These are phyloP conservation scores for Xylaria sp. DNA, from an alignment of 2,329 filamentous ascomycete genomes.

Conservation along the genomic window DNA sequence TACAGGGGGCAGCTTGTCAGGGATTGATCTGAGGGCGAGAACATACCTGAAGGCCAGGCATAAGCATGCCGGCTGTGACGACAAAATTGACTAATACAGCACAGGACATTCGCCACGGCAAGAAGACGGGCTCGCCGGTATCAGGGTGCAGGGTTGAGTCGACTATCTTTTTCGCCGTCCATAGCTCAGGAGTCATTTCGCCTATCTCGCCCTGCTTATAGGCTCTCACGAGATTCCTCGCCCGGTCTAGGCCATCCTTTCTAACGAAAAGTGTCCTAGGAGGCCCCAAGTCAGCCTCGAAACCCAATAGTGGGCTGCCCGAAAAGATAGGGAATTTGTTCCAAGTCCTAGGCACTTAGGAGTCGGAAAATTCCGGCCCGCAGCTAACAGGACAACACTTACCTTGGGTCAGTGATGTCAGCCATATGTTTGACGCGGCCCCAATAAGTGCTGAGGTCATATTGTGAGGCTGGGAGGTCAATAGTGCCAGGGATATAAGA, in stretches of 20 bases:
- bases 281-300: neutral
- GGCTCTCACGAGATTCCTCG: conserved; percentile 77
- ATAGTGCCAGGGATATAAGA: conserved; percentile 67
- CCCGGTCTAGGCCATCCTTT: conserved; percentile 76
- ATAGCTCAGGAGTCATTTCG: conserved; percentile 87
- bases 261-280: conserved; percentile 86
- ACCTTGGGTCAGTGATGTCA: conserved; percentile 93
- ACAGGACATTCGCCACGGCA: conserved; percentile 96
- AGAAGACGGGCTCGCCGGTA: conserved; percentile 86
- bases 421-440: conserved; percentile 89
- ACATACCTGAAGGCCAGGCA: conserved; percentile 76
- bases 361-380: neutral
- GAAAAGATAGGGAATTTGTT: neutral
- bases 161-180: conserved; percentile 94
- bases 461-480: conserved; percentile 87
- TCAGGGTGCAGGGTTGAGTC: conserved; percentile 98
- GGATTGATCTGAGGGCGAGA: neutral
- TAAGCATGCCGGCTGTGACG: conserved; percentile 95
- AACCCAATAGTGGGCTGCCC: no score
- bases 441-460: conserved; percentile 92
- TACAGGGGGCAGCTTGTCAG: no score
- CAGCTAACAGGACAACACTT: conserved; percentile 53
- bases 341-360: neutral
- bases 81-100: conserved; percentile 92
- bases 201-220: conserved; percentile 85